Percentiles rank a stretch among this genome's conserved stretches.
These are phyloP conservation scores for Coleophoma cylindrospora DNA, from an alignment of 2,329 filamentous ascomycete genomes.

Conservation along the genomic window DNA sequence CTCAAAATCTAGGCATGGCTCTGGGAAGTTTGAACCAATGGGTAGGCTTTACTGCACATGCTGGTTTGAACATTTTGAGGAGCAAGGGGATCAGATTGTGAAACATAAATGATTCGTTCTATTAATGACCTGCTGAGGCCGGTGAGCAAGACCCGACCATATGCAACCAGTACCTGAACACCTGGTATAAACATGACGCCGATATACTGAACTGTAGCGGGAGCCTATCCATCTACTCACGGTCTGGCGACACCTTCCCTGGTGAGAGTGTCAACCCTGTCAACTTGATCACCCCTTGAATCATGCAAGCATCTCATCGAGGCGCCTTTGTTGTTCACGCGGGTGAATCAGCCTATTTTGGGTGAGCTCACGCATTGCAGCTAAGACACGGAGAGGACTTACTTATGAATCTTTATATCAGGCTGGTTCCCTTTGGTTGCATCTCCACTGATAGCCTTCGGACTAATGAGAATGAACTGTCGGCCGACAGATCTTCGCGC, in stretches of 20 bases:
- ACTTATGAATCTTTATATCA: slow-evolving; percentile 78
- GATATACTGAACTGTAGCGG: no score
- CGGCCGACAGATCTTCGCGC: slow-evolving; percentile 82
- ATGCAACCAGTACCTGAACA: no score
- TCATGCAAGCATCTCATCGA: slow-evolving; percentile 7
- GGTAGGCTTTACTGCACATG: slow-evolving; percentile 74
- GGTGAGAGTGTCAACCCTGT: no score
- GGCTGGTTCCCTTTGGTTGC: slow-evolving; percentile 45
- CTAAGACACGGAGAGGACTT: slow-evolving; percentile 4
- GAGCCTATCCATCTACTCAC: no score
- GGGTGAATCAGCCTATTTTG: slow-evolving; percentile 49
- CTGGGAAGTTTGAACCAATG: slow-evolving; percentile 66
- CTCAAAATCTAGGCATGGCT: slow-evolving; percentile 55
- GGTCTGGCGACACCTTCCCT: no score
- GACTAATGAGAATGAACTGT: slow-evolving; percentile 95
- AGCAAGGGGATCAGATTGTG: slow-evolving; percentile 78
- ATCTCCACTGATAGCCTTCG: slow-evolving; percentile 70
- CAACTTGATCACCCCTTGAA: no score
- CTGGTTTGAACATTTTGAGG: slow-evolving; percentile 74
- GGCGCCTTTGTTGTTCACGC: slow-evolving; percentile 38
- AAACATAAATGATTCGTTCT: background rate
- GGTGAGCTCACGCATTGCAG: no score
- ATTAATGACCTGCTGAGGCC: no score
- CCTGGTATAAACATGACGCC: no score
- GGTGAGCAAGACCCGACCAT: no score